Evolutionary conservation across 1,284 basidiomycete genomes (phyloP), one percentile per base, ranked within the genome.

Genomic region (Apiotrichum veenhuisii): DNA sequence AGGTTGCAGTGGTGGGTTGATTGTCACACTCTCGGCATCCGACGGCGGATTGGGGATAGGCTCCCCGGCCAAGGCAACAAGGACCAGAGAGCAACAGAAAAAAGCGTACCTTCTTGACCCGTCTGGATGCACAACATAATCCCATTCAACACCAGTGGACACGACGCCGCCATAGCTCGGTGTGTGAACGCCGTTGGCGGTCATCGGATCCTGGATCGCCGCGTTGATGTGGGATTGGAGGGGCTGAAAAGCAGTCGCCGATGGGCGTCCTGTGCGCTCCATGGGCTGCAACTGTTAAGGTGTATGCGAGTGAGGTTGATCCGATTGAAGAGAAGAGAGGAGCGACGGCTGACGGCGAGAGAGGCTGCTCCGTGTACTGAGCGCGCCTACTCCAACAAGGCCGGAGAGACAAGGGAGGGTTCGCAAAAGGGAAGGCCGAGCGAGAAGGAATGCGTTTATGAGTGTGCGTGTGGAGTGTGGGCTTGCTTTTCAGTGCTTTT

Each of bases 101-200:
- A 30, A 30, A 17, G 63, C 73, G 61, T 52, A 74, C 74, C 69
- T 73, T 47, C 66, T 62, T 36, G 66, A 59, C n/a, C 70, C 68
- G 26, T 70, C 64, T 50, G 65, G 62, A 43, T 67, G 65, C 20
- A 71, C 63, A 25, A 72, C 65, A 54, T 66, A 75, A 38, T 77
- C 75, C 73, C 74, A 77, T 52, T 77, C 73, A 45, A 66, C 69
- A 18, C 75, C 75, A 8, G 75, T 74, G 51, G 68, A 77, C 64
- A 84, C 82, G 67, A 80, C 77, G 38, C 82, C 82, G 60, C 82
- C 83, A 71, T 86, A 83, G 11, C 67, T 81, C 54, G 84, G 82
- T 23, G 83, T 82, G 57, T 77, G 72, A 52, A 78, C 69, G 58
- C 80, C 78, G 40, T 57, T 60, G 25, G 43, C 64, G 54, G 47